These are phyloP conservation scores for Spergularia azorica DNA, from an alignment of 179 eudicot genomes.

Conservation along the genomic window DNA sequence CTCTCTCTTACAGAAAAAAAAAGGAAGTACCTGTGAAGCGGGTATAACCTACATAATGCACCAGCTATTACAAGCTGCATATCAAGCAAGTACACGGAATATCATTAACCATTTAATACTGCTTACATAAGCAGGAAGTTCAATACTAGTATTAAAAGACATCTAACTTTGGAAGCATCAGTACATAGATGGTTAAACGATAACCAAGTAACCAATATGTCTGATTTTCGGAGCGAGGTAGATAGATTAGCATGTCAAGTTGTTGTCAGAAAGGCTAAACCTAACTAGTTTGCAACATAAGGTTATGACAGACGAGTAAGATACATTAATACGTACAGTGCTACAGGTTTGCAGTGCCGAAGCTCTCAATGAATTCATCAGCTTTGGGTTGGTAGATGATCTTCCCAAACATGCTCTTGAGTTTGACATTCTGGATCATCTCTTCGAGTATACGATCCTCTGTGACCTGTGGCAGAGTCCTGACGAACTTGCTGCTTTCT, in stretches of 20 bases:
- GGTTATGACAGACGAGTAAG: not conserved
- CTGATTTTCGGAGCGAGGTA: too few relatives aligned
- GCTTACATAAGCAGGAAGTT: not conserved
- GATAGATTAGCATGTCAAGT: too few relatives aligned
- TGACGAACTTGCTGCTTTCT: constrained; percentile 1
- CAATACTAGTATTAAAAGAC: not conserved
- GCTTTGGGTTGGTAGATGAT: constrained; percentile 51
- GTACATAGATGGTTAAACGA: too few relatives aligned
- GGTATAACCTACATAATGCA: too few relatives aligned
- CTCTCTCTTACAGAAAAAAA: too few relatives aligned
- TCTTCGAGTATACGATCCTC: constrained; percentile 65
- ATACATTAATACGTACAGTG: not conserved
- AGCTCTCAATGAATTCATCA: constrained; percentile 38
- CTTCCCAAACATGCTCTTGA: constrained; percentile 43
- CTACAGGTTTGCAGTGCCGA: constrained; percentile 29
- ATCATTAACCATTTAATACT: not conserved
- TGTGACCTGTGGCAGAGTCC: constrained; percentile 6
- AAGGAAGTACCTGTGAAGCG: too few relatives aligned
- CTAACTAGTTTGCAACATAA: not conserved
- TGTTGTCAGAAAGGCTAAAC: not conserved
- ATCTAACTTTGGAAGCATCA: not conserved
- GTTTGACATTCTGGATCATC: constrained; percentile 47
- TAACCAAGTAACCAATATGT: too few relatives aligned
- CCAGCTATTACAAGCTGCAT: not conserved
- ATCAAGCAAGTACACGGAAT: not conserved